Base-by-base conservation (phyloP, 495 filamentous ascomycete genomes). In the Bacidia rubella region DNA sequence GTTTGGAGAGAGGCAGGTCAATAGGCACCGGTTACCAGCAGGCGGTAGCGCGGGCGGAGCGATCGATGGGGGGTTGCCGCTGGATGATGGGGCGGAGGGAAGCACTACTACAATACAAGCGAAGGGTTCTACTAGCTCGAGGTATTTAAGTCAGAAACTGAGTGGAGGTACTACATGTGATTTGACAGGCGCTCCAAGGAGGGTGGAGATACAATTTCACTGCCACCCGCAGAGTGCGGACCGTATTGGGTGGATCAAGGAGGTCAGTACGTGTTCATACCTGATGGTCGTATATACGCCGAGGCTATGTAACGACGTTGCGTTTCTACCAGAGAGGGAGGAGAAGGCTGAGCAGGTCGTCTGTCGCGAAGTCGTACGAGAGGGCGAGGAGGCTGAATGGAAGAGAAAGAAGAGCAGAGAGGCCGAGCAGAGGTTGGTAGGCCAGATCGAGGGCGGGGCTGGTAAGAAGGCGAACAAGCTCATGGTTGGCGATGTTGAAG, bases 281-380 rank as follows among this genome's bases (percentile, higher is more conserved):
- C 69, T 96, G 40, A 94, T 98, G 87, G 79, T 94, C 1, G 80
- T 98, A 48, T 85, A 96, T 63, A 98, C 92, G 0, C 87, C 92
- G 2, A 79, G 90, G 1, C 79, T 98, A 42, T 98, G 92, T 66
- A 82, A 85, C 62, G 92, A 98, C 57, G 80, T 89, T 21, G 90
- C 90, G 4, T 98, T 98, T 66, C 72, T 86, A 38, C 89, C 90
- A 9, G 87, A 89, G 1, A 83, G 88, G 53, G 80, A 86, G 49
- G 84, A 83, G 54, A 80, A 81, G 49, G 81, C 87, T 4, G 79
- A 95, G 62, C 62, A 76, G 1, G 87, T 98, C 29, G 77, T 78
- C 53, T 98, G 92, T 61, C 75, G 77, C 7, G 77, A 81, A 49
- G 79, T 95, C 44, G 66, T 93, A 19, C 65, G 68, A 3, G 74